These are phyloP conservation scores for Bipolaris zeicola DNA, from an alignment of 2,329 filamentous ascomycete species.

Conservation along the genomic window DNA sequence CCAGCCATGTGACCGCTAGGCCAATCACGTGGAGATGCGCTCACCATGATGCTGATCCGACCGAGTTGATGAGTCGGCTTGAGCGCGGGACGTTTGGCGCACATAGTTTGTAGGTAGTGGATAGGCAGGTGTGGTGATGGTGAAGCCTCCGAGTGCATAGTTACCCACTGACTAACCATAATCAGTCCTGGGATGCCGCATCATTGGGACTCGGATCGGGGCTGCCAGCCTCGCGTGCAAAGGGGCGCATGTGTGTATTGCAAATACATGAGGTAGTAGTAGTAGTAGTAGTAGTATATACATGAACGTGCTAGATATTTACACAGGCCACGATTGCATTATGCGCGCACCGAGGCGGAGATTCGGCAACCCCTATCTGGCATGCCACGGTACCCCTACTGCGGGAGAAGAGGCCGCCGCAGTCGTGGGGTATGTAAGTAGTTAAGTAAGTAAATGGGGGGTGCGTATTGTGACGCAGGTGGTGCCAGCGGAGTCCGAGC, in stretches of 20 bases:
- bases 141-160: too few relatives aligned
- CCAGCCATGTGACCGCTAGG: too few relatives aligned
- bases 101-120: not conserved
- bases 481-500: slow-evolving; percentile 17
- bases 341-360: not conserved
- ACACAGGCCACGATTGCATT: not conserved
- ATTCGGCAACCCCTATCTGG: not conserved
- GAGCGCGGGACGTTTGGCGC: not conserved
- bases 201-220: not conserved
- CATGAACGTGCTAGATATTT: not conserved
- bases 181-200: too few relatives aligned
- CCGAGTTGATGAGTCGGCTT: too few relatives aligned
- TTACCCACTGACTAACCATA: too few relatives aligned
- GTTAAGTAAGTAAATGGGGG: not conserved
- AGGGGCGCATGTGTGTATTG: not conserved
- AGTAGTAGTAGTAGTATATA: too few relatives aligned
- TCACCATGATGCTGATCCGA: too few relatives aligned
- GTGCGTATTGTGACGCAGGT: slow-evolving; percentile 12
- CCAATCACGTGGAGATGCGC: too few relatives aligned
- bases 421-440: slow-evolving; percentile 5
- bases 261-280: not conserved
- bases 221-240: not conserved
- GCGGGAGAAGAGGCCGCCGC: not conserved
- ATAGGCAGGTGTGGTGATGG: too few relatives aligned
- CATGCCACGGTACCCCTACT: not conserved